Evolutionary conservation across 805 yeast genomes (phyloP), one percentile per base, ranked within the genome.

Genomic region (Monosporozyma solicola): DNA sequence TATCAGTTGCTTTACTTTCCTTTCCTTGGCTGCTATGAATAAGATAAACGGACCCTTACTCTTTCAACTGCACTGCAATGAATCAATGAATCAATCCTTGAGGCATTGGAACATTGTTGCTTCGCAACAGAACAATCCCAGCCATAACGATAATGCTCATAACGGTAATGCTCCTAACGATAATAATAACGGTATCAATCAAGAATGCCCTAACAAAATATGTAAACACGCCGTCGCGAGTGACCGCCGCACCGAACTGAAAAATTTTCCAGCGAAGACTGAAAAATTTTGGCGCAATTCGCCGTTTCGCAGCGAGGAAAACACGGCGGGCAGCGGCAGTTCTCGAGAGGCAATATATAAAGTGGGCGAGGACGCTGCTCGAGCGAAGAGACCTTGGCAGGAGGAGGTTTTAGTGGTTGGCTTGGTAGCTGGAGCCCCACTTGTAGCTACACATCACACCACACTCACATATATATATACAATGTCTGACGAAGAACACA

Each of bases 401-500:
- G 39, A 35, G 15, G 39, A 16, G 39, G 5, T 16, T 16, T 20
- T 2, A 13, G 2, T 33, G 15, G 2, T 33, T 9, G 13, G 7
- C 20, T 35, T 27, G 29, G 29, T 35, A 13, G 7, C 4, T 37
- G 3, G 5, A 22, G 25, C 33, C 31, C 25, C 29, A 7, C 29
- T 33, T n/a, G 16, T 49, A 49, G 5, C 29, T 37, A 27, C n/a
- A n/a, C 22, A 11, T 2, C 15, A 11, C 33, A 49, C 48, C 22
- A 44, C 51, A 51, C 11, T 27, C 24, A 48, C 47, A 52, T 5
- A 33, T 16, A 48, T 16, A 50, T 27, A 47, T 11, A 49, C 24
- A 50, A 69, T 69, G 72, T 65, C 72, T 64, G 69, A 68, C 57
- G 71, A 67, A 66, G 69, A 87, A 90, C 97, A 90, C 84, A 81